Evolutionary conservation across 495 filamentous ascomycete genomes (phyloP).

Genomic region (Aspergillus saccharolyticus): DNA sequence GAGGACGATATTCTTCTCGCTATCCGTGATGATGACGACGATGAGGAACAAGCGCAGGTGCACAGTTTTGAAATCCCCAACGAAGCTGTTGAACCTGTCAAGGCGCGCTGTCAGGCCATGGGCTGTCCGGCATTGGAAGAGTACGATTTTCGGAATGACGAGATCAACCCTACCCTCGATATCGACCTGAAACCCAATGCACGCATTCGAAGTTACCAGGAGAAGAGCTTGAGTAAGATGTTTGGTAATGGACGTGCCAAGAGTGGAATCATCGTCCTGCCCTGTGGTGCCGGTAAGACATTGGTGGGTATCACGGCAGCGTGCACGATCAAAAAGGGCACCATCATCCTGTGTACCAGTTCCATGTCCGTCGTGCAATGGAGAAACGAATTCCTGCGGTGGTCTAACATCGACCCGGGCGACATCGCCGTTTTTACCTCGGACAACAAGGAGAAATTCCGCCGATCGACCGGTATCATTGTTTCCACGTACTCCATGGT

Average conservation of each 20-base stretch:
- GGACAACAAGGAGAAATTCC: constrained; percentile 86
- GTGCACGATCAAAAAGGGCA: constrained; percentile 94
- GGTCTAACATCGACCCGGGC: constrained; percentile 93
- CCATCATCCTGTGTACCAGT: constrained; percentile 91
- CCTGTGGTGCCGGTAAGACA: constrained; percentile 96
- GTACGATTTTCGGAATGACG: constrained; percentile 96
- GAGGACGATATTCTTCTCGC: constrained; percentile 58
- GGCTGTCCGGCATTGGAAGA: constrained; percentile 87
- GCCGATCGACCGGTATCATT: constrained; percentile 85
- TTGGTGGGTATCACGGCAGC: constrained; percentile 95
- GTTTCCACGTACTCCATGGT: constrained; percentile 99
- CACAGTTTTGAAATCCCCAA: constrained; percentile 92
- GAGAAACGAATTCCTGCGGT: constrained; percentile 92
- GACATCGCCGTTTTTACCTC: constrained; percentile 95
- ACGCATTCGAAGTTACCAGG: constrained; percentile 87
- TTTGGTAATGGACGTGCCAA: constrained; percentile 96
- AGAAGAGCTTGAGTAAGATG: constrained; percentile 97
- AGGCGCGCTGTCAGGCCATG: constrained; percentile 84
- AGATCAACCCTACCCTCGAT: constrained; percentile 80
- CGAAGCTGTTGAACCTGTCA: constrained; percentile 72
- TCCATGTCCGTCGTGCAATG: constrained; percentile 98
- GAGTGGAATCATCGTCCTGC: constrained; percentile 94
- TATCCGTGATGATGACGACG: constrained; percentile 75
- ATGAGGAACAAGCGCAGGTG: constrained; percentile 83
- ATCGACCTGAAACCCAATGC: constrained; percentile 85